These are phyloP conservation scores for Kuraishia borneana DNA, from an alignment of 805 yeast species.

Conservation along the genomic window DNA sequence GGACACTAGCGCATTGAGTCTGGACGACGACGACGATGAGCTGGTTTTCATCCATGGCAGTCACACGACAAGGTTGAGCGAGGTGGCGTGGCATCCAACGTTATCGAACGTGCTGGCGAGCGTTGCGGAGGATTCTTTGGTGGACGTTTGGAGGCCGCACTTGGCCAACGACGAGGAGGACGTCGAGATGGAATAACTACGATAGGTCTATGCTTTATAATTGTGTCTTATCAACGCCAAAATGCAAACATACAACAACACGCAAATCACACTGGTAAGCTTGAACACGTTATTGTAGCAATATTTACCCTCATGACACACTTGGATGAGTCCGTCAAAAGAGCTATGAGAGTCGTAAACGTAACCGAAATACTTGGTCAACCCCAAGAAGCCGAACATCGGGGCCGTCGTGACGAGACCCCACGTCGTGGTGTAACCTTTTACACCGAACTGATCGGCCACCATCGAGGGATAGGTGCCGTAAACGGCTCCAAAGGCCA, in stretches of 20 bases:
- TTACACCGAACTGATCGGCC: conserved; percentile 63
- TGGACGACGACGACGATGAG: conserved; percentile 64
- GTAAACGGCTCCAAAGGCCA: conserved; percentile 58
- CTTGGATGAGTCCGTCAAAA: conserved; percentile 23
- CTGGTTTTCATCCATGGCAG: conserved; percentile 79
- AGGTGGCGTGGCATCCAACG: conserved; percentile 55
- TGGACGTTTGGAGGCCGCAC: conserved; percentile 71
- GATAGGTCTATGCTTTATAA: not conserved
- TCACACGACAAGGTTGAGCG: conserved; percentile 61
- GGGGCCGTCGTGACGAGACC: conserved; percentile 69
- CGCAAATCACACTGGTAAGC: conserved; percentile 24
- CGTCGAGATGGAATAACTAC: conserved; percentile 20
- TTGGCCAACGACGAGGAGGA: conserved; percentile 26
- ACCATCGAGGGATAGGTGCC: conserved; percentile 69
- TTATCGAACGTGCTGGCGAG: conserved; percentile 49
- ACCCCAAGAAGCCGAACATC: conserved; percentile 35
- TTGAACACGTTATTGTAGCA: conserved; percentile 41
- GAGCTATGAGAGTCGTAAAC: conserved; percentile 37
- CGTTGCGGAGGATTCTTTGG: conserved; percentile 64
- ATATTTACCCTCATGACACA: conserved; percentile 29
- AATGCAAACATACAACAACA: conserved; percentile 1
- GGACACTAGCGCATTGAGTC: conserved; percentile 52
- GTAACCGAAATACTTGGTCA: conserved; percentile 45
- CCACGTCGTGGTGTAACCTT: conserved; percentile 65
- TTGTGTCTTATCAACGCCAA: not conserved